Conservation (phyloP, 2,329 filamentous ascomycete genomes). For the Hypoxylon sp. region DNA sequence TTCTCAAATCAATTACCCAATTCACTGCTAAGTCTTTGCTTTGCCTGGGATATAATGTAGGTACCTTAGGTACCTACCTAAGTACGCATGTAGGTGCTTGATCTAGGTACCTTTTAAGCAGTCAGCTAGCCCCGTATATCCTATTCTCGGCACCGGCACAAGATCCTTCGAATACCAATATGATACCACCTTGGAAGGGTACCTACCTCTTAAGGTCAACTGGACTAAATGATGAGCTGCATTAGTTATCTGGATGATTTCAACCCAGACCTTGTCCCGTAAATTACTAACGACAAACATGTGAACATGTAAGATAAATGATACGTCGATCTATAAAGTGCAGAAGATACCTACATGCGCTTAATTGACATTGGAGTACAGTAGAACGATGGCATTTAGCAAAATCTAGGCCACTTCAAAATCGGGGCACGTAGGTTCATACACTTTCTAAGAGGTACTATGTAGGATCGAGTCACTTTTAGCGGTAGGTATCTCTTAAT, state of each 20-base stretch:
- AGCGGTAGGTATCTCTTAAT: no score
- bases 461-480: no score
- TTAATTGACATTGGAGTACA: no score
- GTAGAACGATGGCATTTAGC: no score
- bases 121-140: neutral
- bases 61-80: neutral
- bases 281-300: neutral
- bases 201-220: neutral
- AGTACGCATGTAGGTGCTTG: neutral
- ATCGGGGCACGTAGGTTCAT: no score
- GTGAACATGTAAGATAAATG: no score
- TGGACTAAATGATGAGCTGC: neutral
- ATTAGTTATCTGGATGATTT: neutral
- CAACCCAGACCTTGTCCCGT: neutral
- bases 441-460: no score
- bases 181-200: neutral
- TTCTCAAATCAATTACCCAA: neutral
- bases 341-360: no score
- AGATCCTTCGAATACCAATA: neutral
- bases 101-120: neutral
- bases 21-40: neutral
- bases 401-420: no score
- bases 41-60: neutral
- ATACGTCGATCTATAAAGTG: no score
- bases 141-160: neutral